Conservation (phyloP, 208 protist genomes). For the Lotmaria passim region DNA sequence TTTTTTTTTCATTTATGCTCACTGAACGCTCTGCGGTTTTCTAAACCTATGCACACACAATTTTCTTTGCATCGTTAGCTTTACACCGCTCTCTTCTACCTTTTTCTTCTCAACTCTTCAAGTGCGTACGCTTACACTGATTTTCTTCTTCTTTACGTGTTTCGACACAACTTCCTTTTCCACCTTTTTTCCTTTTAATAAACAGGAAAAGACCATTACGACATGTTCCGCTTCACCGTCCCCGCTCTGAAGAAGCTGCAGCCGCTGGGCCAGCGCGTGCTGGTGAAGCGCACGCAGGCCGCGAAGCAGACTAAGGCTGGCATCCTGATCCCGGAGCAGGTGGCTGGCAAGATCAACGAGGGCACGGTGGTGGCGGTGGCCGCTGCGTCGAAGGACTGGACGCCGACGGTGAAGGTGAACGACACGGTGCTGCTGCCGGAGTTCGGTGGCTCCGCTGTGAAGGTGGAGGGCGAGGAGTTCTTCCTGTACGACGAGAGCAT, state of each 20-base stretch:
- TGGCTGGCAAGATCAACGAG: slow-evolving; percentile 93
- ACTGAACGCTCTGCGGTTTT: too few species aligned
- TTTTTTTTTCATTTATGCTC: too few species aligned
- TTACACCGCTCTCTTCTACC: background rate
- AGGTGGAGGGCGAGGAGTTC: slow-evolving; percentile 93
- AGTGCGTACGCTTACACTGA: background rate
- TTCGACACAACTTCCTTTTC: background rate
- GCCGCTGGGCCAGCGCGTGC: slow-evolving; percentile 90
- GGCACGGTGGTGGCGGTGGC: slow-evolving; percentile 90
- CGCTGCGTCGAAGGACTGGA: slow-evolving; percentile 90
- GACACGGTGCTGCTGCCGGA: slow-evolving; percentile 92
- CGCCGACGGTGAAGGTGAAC: slow-evolving; percentile 87
- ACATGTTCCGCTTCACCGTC: slow-evolving; percentile 83
- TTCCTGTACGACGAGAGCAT: slow-evolving; percentile 90
- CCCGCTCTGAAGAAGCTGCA: slow-evolving; percentile 87
- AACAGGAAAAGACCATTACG: background rate
- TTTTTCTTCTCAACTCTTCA: background rate
- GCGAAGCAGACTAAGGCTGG: slow-evolving; percentile 93
- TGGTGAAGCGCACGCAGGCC: slow-evolving; percentile 87
- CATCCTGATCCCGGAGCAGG: slow-evolving; percentile 93
- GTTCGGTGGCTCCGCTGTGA: slow-evolving; percentile 87
- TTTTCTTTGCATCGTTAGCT: too few species aligned
- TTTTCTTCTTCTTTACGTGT: slow-evolving; percentile 8
- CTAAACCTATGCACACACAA: too few species aligned
- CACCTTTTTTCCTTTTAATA: background rate